A percentile compares a stretch with the other conserved stretches of the same genome.
These are phyloP conservation scores for Helicocarpus griseus DNA, from an alignment of 2,329 filamentous ascomycete species.

Conservation along the genomic window DNA sequence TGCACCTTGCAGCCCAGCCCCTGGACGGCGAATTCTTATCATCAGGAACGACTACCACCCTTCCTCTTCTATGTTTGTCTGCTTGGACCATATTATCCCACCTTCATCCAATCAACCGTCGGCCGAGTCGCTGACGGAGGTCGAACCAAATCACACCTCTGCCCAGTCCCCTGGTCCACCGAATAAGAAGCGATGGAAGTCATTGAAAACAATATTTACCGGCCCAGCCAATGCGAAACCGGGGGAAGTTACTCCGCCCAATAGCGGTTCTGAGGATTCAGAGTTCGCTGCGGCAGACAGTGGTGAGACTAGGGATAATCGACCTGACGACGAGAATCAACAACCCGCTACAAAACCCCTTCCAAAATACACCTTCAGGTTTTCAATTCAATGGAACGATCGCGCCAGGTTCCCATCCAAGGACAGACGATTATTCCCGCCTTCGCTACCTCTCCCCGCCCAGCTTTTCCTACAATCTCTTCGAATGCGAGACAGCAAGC, in stretches of 20 bases:
- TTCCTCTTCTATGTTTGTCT: slow-evolving; percentile 44
- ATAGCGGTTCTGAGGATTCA: slow-evolving; percentile 28
- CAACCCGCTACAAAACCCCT: slow-evolving; percentile 22
- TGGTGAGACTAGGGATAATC: neutral
- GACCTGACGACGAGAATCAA: neutral
- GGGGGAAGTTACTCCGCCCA: slow-evolving; percentile 32
- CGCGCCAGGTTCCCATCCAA: slow-evolving; percentile 41
- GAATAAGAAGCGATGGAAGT: slow-evolving; percentile 40
- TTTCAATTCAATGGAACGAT: slow-evolving; percentile 57
- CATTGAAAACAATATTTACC: slow-evolving; percentile 43
- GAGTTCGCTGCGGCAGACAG: slow-evolving; percentile 14
- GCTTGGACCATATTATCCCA: slow-evolving; percentile 25
- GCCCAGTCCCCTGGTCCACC: slow-evolving; percentile 16
- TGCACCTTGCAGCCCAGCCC: slow-evolving; percentile 72
- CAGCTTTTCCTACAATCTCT: slow-evolving; percentile 42
- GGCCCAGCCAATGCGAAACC: slow-evolving; percentile 35
- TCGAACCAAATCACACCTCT: slow-evolving; percentile 12
- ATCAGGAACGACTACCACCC: slow-evolving; percentile 66
- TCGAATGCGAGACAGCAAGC: slow-evolving; percentile 7
- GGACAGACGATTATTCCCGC: slow-evolving; percentile 45
- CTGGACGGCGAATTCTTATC: slow-evolving; percentile 78
- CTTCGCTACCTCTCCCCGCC: slow-evolving; percentile 47
- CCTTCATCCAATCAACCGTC: slow-evolving; percentile 25
- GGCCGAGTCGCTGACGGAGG: slow-evolving; percentile 20
- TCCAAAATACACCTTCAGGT: slow-evolving; percentile 54